Conservation (phyloP, 768 basidiomycete species). For the Mycena olivaceomarginata region DNA sequence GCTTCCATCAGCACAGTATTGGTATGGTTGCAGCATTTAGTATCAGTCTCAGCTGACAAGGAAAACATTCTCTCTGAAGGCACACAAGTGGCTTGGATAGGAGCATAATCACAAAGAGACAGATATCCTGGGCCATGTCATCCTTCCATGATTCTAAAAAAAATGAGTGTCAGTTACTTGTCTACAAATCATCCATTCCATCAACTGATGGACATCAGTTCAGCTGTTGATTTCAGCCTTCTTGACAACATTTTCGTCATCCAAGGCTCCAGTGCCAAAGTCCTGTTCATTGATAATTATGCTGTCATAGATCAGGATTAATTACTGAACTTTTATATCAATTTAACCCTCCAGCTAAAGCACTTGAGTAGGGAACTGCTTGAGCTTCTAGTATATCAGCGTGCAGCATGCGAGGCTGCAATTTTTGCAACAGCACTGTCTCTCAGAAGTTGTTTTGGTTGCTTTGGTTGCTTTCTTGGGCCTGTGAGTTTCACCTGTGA, state of each 20-base stretch:
- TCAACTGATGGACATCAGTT: neutral
- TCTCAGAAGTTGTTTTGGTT: neutral
- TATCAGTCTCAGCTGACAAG: no score
- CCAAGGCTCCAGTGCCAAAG: neutral
- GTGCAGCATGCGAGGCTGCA: slow-evolving; percentile 7
- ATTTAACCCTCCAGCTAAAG: neutral
- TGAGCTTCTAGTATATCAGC: neutral
- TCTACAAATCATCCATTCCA: neutral
- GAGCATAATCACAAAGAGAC: no score
- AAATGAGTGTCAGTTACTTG: no score
- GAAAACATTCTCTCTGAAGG: no score
- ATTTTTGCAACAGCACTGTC: slow-evolving; percentile 1
- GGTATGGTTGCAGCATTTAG: no score
- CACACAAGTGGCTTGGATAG: no score
- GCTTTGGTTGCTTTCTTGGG: no score
- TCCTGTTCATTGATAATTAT: neutral
- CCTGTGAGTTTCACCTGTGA: no score
- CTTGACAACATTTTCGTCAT: neutral
- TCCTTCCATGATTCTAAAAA: no score
- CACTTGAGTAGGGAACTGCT: neutral
- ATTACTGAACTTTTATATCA: neutral
- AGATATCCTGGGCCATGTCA: no score
- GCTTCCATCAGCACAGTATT: no score
- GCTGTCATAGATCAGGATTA: neutral
- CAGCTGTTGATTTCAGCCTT: neutral